phyloP scores from a whole-genome alignment of 345 rosid genomes.

The Salix udensis region DNA sequence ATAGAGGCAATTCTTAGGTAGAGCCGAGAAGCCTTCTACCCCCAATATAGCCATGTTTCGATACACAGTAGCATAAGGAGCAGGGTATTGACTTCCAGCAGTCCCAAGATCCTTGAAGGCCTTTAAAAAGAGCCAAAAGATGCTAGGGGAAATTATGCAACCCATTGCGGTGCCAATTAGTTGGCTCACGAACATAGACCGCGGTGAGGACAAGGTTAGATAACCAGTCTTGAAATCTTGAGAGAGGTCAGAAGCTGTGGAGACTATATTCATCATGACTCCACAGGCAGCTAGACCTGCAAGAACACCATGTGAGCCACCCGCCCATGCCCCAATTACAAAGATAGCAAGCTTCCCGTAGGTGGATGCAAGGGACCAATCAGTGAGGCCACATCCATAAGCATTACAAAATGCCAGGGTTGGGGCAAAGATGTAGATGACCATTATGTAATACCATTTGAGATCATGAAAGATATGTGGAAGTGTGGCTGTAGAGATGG shows the following conservation, averaged over 20 bases:
- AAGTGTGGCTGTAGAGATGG: constrained; percentile 15
- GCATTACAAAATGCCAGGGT: constrained; percentile 28
- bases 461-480: constrained; percentile 22
- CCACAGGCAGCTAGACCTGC: constrained; percentile 31
- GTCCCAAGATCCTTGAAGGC: constrained; percentile 11
- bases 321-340: constrained; percentile 27
- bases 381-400: constrained; percentile 32
- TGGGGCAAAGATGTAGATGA: constrained; percentile 11
- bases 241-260: constrained; percentile 26
- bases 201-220: constrained; percentile 26
- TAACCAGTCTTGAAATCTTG: constrained; percentile 35
- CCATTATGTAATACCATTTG: constrained; percentile 31
- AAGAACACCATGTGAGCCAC: constrained; percentile 19
- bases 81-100: neutral
- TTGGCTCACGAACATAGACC: constrained; percentile 35
- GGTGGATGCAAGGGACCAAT: constrained; percentile 18
- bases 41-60: constrained; percentile 1
- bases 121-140: constrained; percentile 33
- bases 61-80: neutral
- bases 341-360: constrained; percentile 27
- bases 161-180: constrained; percentile 30
- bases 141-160: constrained; percentile 22
- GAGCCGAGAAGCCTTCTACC: neutral
- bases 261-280: constrained; percentile 30
- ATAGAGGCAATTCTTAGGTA: neutral